Evolutionary conservation across 2,329 filamentous ascomycete species (phyloP), one percentile per base, ranked within the genome.

Genomic region (Hypomyces rosellus): DNA sequence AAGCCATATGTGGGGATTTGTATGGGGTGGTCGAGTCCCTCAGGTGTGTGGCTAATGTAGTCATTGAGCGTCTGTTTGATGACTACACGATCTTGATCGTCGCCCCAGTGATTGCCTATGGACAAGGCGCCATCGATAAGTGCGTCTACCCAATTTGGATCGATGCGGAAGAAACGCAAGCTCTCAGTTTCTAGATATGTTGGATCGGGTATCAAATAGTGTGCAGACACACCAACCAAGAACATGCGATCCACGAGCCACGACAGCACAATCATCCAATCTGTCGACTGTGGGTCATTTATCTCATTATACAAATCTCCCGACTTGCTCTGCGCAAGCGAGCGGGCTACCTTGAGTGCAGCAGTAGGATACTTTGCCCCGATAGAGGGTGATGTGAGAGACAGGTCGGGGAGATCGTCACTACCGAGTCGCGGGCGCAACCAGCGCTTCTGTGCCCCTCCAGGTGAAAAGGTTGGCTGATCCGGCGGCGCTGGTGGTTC

Each of bases 101-200:
- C 41, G 3, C 60, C 61, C 0, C 63, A 34, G 46, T 74, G 68
- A 55, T 74, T 75, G 1, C 56, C 72, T 2, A 72, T 47, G 11
- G 61, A 66, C 0, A 76, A 58, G 0, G 67, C 73, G 0, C 74
- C 74, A 49, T 76, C 74, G 1, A 76, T 51, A 4, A 75, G 46
- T 6, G 64, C 64, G 41, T 73, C 68, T 0, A 69, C 54, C 74
- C 74, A 77, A 46, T 65, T 65, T 1, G 50, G 20, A 47, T 77
- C 74, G 11, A 77, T 70, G 34, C 63, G 51, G 59, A 77, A 77
- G 61, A 74, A 73, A 0, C 71, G 64, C 0, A 77, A 45, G 9
- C 50, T 63, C 52, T 77, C 74, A 4, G 34, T 40, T 0, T 58
- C 65, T 0, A 76, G 56, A 34, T 66, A 55, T 0, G 51, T 57